Conservation (phyloP, 2,329 filamentous ascomycete species). For the Endothia cerciana region DNA sequence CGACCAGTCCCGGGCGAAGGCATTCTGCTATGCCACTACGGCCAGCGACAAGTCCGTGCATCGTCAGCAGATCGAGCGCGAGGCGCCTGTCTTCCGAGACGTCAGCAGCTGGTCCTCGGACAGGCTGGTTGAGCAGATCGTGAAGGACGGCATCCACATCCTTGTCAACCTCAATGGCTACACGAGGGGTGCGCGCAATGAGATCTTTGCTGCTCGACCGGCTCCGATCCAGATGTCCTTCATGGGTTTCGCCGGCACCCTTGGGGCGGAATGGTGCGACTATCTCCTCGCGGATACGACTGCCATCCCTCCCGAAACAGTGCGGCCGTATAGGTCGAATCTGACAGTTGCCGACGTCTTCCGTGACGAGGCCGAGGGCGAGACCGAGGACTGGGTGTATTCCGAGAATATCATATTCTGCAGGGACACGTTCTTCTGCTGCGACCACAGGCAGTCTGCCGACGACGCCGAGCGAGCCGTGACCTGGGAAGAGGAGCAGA, state of each 20-base stretch:
- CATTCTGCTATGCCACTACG: slow-evolving; percentile 95
- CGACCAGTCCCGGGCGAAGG: slow-evolving; percentile 71
- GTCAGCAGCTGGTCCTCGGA: slow-evolving; percentile 87
- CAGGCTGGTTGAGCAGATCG: slow-evolving; percentile 81
- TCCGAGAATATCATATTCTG: slow-evolving; percentile 97
- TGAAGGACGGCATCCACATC: slow-evolving; percentile 87
- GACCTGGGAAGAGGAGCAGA: slow-evolving; percentile 83
- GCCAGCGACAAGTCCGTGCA: slow-evolving; percentile 87
- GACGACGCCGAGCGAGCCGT: slow-evolving; percentile 69
- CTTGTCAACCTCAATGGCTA: slow-evolving; percentile 98
- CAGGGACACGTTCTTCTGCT: slow-evolving; percentile 95
- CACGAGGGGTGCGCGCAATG: slow-evolving; percentile 93
- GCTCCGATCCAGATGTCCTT: slow-evolving; percentile 99
- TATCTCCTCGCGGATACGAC: slow-evolving; percentile 91
- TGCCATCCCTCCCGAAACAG: slow-evolving; percentile 79
- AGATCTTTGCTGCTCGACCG: slow-evolving; percentile 92
- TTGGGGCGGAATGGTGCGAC: slow-evolving; percentile 98
- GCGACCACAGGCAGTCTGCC: slow-evolving; percentile 91
- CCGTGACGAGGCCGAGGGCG: slow-evolving; percentile 66
- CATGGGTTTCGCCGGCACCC: slow-evolving; percentile 96
- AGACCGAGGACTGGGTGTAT: slow-evolving; percentile 85
- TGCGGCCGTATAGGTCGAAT: slow-evolving; percentile 80
- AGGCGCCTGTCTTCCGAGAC: slow-evolving; percentile 89
- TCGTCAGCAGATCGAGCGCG: slow-evolving; percentile 87
- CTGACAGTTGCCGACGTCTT: slow-evolving; percentile 73